Percentiles rank a stretch among this genome's conserved stretches.
Evolutionary conservation across 2,329 filamentous ascomycete genomes (phyloP).

Genomic region (Karstenula rhodostoma): DNA sequence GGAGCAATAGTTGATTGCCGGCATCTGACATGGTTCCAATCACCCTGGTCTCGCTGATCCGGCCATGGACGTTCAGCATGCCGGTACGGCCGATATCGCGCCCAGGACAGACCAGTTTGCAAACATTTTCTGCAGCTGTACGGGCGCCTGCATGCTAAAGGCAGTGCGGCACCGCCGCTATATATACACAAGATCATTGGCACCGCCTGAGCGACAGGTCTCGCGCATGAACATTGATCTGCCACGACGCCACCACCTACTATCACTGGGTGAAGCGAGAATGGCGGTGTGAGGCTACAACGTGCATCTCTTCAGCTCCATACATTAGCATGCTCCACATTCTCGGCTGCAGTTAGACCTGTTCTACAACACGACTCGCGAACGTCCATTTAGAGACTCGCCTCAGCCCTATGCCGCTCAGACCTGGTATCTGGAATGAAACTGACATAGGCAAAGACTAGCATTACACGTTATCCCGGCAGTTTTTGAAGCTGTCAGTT

Average conservation of each 20-base stretch:
- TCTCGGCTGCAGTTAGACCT: neutral
- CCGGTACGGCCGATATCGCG: conserved; percentile 1
- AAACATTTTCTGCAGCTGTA: neutral
- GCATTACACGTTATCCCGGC: neutral
- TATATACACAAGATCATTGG: neutral
- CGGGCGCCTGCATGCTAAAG: neutral
- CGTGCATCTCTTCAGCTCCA: conserved; percentile 17
- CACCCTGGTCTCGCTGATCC: conserved; percentile 2
- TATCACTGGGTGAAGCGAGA: conserved; percentile 14
- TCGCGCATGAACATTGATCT: conserved; percentile 18
- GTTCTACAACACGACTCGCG: neutral
- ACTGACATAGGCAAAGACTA: neutral
- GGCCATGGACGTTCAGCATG: neutral
- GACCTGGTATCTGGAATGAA: neutral
- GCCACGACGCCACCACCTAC: conserved; percentile 16
- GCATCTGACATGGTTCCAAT: conserved; percentile 1
- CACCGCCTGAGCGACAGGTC: neutral
- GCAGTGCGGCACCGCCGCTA: neutral
- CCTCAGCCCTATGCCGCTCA: neutral
- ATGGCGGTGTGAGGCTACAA: conserved; percentile 25
- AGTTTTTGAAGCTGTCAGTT: neutral
- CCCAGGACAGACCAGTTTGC: neutral
- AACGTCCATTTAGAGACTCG: neutral
- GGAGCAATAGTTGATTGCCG: conserved; percentile 5
- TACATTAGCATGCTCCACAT: conserved; percentile 1